These are phyloP conservation scores for Starmera pachycereana DNA, from an alignment of 805 yeast species.

Conservation along the genomic window DNA sequence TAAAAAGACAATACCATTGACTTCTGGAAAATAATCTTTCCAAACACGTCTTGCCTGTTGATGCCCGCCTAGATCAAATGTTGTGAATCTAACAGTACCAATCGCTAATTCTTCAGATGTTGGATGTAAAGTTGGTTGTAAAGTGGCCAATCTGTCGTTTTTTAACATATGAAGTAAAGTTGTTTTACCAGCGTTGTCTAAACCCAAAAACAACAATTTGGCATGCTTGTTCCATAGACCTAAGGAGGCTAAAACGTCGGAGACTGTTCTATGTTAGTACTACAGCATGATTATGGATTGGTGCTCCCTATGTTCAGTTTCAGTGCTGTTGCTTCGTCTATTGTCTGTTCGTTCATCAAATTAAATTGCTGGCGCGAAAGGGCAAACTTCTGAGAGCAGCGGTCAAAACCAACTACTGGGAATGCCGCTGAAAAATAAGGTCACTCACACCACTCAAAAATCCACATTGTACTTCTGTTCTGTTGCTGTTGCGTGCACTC, in stretches of 20 bases:
- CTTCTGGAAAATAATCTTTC: conserved; percentile 99
- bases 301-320: too few relatives aligned
- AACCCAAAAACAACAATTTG: conserved; percentile 87
- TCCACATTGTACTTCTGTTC: conserved; percentile 25
- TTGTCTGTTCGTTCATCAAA: background rate
- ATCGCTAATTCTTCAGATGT: conserved; percentile 97
- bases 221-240: conserved; percentile 94
- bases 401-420: too few relatives aligned
- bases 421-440: conserved; percentile 1
- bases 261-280: conserved; percentile 29
- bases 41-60: conserved; percentile 97
- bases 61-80: conserved; percentile 98
- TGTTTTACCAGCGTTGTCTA: conserved; percentile 97
- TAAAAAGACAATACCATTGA: conserved; percentile 89
- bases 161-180: conserved; percentile 76
- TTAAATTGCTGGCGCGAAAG: background rate
- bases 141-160: conserved; percentile 94
- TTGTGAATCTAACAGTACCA: conserved; percentile 93
- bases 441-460: conserved; percentile 34
- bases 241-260: conserved; percentile 66
- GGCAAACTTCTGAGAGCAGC: background rate
- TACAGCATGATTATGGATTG: background rate
- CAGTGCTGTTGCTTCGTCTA: conserved; percentile 7
- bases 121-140: conserved; percentile 97
- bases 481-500: too few relatives aligned